Conservation (phyloP, 805 yeast genomes). For the Saccharomyces mikatae region DNA sequence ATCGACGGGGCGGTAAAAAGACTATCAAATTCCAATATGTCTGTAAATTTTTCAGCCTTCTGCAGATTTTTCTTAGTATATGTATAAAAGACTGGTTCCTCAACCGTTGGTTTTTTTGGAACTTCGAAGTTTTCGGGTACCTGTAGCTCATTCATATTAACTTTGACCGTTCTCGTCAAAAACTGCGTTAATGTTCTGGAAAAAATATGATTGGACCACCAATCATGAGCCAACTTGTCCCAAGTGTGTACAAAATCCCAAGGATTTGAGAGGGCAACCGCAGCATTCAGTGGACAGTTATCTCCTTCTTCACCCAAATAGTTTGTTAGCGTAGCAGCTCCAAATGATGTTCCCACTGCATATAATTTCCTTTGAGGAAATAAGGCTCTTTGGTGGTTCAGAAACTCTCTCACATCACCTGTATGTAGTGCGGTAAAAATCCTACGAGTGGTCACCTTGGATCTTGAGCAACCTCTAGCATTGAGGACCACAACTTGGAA, state of each 20-base stretch:
- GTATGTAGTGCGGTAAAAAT: conserved; percentile 61
- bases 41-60: conserved; percentile 33
- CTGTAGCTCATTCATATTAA: conserved; percentile 34
- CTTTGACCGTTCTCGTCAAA: conserved; percentile 37
- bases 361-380: conserved; percentile 57
- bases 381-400: conserved; percentile 38
- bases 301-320: conserved; percentile 60
- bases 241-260: conserved; percentile 61
- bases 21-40: conserved; percentile 52
- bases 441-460: conserved; percentile 59
- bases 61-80: conserved; percentile 30
- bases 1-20: conserved; percentile 51
- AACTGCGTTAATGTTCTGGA: conserved; percentile 37
- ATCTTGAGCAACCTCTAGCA: conserved; percentile 69
- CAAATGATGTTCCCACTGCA: conserved; percentile 62
- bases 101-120: conserved; percentile 13
- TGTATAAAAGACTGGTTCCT: conserved; percentile 16
- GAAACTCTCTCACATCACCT: conserved; percentile 53
- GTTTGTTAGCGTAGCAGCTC: conserved; percentile 58
- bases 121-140: conserved; percentile 20
- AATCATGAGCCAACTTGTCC: conserved; percentile 34
- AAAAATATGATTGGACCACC: conserved; percentile 36
- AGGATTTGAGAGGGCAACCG: conserved; percentile 54
- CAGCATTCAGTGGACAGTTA: conserved; percentile 43
- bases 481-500: conserved; percentile 57